Conservation (phyloP, 2,329 filamentous ascomycete genomes). For the Microdochium trichocladiopsis region DNA sequence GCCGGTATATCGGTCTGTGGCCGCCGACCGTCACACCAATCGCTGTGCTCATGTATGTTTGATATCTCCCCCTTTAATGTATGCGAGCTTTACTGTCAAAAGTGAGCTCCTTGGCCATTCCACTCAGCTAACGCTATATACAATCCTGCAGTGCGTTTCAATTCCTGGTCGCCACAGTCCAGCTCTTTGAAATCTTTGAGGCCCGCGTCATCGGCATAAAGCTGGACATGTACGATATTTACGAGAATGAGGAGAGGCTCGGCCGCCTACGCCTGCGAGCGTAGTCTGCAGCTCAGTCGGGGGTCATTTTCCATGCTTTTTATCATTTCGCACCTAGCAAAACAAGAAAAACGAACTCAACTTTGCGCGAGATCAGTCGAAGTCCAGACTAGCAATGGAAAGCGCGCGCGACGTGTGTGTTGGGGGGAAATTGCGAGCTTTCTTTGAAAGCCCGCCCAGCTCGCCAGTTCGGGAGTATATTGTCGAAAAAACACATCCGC, state of each 20-base stretch:
- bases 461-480: no score
- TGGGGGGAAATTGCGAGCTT: no score
- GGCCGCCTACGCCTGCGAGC: constrained; percentile 9
- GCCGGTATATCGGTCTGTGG: constrained; percentile 16
- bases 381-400: no score
- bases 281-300: neutral
- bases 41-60: constrained; percentile 15
- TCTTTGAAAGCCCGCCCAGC: no score
- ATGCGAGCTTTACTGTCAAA: neutral
- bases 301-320: constrained; percentile 4
- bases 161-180: constrained; percentile 14
- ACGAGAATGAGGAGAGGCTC: constrained; percentile 13
- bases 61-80: neutral
- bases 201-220: constrained; percentile 17
- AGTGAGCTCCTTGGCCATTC: no score
- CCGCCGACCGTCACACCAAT: constrained; percentile 16
- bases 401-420: no score
- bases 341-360: neutral
- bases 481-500: no score
- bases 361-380: no score
- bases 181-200: constrained; percentile 18
- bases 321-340: neutral
- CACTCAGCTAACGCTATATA: neutral
- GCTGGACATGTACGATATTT: constrained; percentile 16
- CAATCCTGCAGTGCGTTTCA: constrained; percentile 10